Conservation (phyloP, 2,329 filamentous ascomycete species). For the Neonectria hederae region DNA sequence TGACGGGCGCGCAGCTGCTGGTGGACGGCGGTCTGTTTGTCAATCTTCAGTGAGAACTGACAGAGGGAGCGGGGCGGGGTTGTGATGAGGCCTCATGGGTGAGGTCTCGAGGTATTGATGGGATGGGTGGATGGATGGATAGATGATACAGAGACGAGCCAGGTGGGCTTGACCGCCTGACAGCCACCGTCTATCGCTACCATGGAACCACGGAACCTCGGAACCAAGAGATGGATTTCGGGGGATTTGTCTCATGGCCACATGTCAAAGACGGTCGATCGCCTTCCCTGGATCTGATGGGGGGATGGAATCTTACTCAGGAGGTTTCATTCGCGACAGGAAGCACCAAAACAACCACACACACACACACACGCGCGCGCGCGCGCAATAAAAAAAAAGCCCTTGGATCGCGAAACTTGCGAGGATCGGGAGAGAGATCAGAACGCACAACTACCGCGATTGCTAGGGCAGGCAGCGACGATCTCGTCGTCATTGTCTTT, state of each 20-base stretch:
- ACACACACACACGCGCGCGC: too few species aligned
- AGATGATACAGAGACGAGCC: too few species aligned
- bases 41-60: conserved; percentile 73
- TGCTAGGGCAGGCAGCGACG: background rate
- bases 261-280: background rate
- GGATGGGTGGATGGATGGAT: too few species aligned
- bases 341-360: background rate
- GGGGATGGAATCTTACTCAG: background rate
- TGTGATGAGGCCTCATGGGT: conserved; percentile 19
- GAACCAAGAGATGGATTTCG: background rate
- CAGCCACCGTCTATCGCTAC: background rate
- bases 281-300: background rate
- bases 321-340: background rate
- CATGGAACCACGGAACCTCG: background rate
- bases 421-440: background rate
- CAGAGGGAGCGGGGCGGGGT: conserved; percentile 6
- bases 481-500: background rate
- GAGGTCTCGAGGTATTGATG: conserved; percentile 7
- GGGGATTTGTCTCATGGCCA: background rate
- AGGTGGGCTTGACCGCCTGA: background rate
- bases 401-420: too few species aligned
- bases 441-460: background rate
- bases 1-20: conserved; percentile 83
- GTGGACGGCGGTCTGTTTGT: conserved; percentile 93
- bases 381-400: too few species aligned